phyloP scores from a whole-genome alignment of 495 filamentous ascomycete species.

The Aspergillus campestris region DNA sequence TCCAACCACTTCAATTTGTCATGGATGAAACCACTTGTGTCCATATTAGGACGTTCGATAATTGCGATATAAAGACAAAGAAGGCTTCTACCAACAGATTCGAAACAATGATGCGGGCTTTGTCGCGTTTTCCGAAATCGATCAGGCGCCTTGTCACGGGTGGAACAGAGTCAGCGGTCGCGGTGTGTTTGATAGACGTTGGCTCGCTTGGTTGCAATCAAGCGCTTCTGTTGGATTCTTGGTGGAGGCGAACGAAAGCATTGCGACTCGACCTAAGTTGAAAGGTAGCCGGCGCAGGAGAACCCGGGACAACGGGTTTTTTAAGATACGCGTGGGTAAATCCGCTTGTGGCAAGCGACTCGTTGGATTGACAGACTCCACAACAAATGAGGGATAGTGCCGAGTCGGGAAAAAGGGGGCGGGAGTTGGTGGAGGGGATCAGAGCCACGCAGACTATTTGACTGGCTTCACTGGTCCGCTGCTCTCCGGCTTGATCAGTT shows the following conservation, averaged over 20 bases:
- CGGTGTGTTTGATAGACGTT: slow-evolving; percentile 45
- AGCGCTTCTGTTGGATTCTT: slow-evolving; percentile 61
- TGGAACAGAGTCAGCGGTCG: slow-evolving; percentile 57
- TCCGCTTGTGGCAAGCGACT: slow-evolving; percentile 12
- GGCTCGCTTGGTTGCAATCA: slow-evolving; percentile 64
- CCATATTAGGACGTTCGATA: slow-evolving; percentile 20
- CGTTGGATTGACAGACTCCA: slow-evolving; percentile 5
- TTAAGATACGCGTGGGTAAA: slow-evolving; percentile 6
- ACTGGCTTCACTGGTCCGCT: too few species aligned
- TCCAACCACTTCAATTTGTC: slow-evolving; percentile 76
- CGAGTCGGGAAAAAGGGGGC: slow-evolving; percentile 7
- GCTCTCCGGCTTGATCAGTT: too few species aligned
- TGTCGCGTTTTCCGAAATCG: slow-evolving; percentile 8
- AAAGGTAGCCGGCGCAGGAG: slow-evolving; percentile 32
- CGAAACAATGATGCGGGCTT: slow-evolving; percentile 5
- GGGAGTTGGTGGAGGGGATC: too few species aligned
- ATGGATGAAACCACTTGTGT: slow-evolving; percentile 48
- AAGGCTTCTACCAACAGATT: slow-evolving; percentile 8
- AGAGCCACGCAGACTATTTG: too few species aligned
- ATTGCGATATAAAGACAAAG: slow-evolving; percentile 16
- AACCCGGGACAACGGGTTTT: slow-evolving; percentile 31
- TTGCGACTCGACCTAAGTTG: slow-evolving; percentile 51
- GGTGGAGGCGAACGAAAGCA: slow-evolving; percentile 65
- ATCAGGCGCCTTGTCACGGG: slow-evolving; percentile 58
- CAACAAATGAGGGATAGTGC: slow-evolving; percentile 5